A percentile compares a stretch with the other conserved stretches of the same genome.
Conservation (phyloP, 345 rosid genomes). For the Eucalyptus curtisii region DNA sequence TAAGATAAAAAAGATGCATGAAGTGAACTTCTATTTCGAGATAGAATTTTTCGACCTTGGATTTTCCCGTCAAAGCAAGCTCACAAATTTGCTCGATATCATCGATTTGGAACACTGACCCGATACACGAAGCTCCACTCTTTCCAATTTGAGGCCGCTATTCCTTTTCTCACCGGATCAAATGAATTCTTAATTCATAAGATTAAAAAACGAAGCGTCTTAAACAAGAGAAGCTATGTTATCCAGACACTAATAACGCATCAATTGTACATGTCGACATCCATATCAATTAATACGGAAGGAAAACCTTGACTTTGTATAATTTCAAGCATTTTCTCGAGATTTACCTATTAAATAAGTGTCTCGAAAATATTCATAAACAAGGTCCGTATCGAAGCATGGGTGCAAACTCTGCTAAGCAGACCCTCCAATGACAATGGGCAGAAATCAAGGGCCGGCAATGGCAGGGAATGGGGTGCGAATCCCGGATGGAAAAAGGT, state of each 20-base stretch:
- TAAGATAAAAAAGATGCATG: background rate
- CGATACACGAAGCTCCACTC: background rate
- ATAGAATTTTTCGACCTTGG: fast-evolving
- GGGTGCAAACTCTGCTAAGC: background rate
- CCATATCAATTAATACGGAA: background rate
- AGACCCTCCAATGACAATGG: background rate
- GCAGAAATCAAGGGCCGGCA: background rate
- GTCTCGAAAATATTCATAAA: too few relatives aligned
- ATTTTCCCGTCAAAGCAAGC: background rate
- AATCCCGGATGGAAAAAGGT: background rate
- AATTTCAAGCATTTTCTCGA: background rate
- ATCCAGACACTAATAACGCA: fast-evolving
- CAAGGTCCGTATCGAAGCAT: background rate
- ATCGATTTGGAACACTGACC: fast-evolving
- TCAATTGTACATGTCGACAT: background rate
- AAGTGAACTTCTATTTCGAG: fast-evolving
- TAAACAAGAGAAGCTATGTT: fast-evolving
- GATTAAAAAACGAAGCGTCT: fast-evolving
- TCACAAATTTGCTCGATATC: background rate
- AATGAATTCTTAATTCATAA: background rate
- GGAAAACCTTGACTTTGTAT: background rate
- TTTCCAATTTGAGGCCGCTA: background rate
- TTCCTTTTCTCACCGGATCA: background rate
- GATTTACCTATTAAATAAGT: too few relatives aligned
- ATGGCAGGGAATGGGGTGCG: background rate